Evolutionary conservation across 106 monocot species (phyloP).

Genomic region (Apostasia ramifera): DNA sequence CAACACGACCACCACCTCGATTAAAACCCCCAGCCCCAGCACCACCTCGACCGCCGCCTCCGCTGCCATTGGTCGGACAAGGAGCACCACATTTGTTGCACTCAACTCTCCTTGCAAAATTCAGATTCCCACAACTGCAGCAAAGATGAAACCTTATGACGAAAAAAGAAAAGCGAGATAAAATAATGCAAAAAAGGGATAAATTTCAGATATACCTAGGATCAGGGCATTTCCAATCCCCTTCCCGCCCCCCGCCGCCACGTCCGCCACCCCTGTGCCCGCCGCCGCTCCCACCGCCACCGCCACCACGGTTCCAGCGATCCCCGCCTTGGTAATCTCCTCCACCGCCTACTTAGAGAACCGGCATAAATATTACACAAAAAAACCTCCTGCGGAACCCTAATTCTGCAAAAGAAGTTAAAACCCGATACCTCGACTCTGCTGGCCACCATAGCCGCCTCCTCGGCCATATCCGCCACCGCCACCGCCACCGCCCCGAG

Average conservation of each 20-base stretch:
- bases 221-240: constrained; percentile 93
- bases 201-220: constrained; percentile 35
- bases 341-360: constrained; percentile 3
- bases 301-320: constrained; percentile 22
- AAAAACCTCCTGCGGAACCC: neutral
- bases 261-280: constrained; percentile 44
- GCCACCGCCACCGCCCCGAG: constrained; percentile 20
- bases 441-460: constrained; percentile 34
- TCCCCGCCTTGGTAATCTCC: constrained; percentile 47
- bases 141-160: constrained; percentile 1
- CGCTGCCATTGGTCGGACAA: constrained; percentile 37
- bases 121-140: constrained; percentile 85
- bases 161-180: neutral
- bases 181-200: neutral
- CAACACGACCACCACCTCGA: constrained; percentile 16
- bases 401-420: neutral
- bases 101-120: constrained; percentile 90
- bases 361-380: neutral
- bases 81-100: constrained; percentile 93
- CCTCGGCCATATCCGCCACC: constrained; percentile 21
- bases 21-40: constrained; percentile 21
- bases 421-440: constrained; percentile 20
- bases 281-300: constrained; percentile 35
- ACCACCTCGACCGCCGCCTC: constrained; percentile 35
- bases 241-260: constrained; percentile 66